Evolutionary conservation across 2,329 filamentous ascomycete species (phyloP).

Genomic region (Aspergillus sojae): DNA sequence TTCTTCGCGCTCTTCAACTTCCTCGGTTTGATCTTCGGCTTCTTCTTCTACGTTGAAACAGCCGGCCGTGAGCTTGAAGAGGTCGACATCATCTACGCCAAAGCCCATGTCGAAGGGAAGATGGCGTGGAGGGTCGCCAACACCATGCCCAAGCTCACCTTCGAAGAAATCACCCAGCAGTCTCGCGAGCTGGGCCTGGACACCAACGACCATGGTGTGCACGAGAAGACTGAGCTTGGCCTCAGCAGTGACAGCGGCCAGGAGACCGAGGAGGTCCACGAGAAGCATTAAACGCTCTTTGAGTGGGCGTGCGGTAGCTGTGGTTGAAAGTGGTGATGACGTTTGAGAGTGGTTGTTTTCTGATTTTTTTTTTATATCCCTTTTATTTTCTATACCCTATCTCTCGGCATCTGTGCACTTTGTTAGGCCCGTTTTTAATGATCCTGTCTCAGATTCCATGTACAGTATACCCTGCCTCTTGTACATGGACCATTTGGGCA

Average conservation of each 20-base stretch:
- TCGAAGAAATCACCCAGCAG: conserved; percentile 29
- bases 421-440: too few species aligned
- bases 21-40: conserved; percentile 51
- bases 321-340: background rate
- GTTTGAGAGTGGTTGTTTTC: background rate
- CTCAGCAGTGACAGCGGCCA: conserved; percentile 19
- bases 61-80: conserved; percentile 46
- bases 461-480: too few species aligned
- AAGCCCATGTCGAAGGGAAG: conserved; percentile 41
- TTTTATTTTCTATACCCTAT: background rate
- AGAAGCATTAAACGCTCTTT: background rate
- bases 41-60: conserved; percentile 56
- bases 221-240: conserved; percentile 24
- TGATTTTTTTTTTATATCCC: background rate
- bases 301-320: background rate
- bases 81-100: conserved; percentile 43
- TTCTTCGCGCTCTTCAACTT: conserved; percentile 44
- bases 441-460: too few species aligned
- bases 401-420: too few species aligned
- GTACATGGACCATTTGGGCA: too few species aligned
- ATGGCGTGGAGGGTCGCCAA: conserved; percentile 27
- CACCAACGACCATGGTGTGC: conserved; percentile 1
- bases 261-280: conserved; percentile 9
- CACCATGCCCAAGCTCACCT: conserved; percentile 32
- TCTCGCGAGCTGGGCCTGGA: conserved; percentile 28